Evolutionary conservation across 1,139 yeast genomes (phyloP), one percentile per base, ranked within the genome.

Genomic region (Spathaspora sp.): DNA sequence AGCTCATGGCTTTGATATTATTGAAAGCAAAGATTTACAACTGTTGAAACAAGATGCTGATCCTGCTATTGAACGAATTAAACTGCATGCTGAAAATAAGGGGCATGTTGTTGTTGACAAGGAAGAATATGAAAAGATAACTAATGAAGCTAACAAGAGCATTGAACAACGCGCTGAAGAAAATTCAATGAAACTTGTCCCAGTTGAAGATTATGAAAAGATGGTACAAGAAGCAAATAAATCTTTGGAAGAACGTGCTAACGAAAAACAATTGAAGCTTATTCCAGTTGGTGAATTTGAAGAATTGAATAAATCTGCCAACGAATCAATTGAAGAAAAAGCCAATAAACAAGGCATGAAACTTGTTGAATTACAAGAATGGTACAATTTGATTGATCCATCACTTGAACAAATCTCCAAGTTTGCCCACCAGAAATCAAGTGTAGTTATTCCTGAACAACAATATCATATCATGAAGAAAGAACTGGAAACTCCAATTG

Each of bases 101-200:
- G 47, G 41, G 4, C 52, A 52, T 43, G 49, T 48, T 7, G 43
- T 56, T 2, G 18, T 58, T 1, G 11, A 29, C 2, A 29, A 45
- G 25, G 53, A 54, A 4, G 63, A 64, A 11, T 63, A 56, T 39
- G 48, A 58, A 10, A 49, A 52, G 11, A 55, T 60, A 47, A 42
- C 50, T 17, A 39, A 51, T 9, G 43, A 42, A 29, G 44, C 45
- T 7, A 25, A 37, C 9, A 46, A 24, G 17, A 41, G 39, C 2
- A 20, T 47, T 11, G 54, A 50, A 10, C 56, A 56, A 29, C 47
- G 46, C n/a, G 60, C 60, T 3, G 36, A 46, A 11, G 52, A 50
- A 7, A 44, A 43, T 4, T 41, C 41, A 13, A 43, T 45, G 44
- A 44, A 49, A n/a, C 41, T 45, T 6, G 33, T 51, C 7, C 40